These are phyloP conservation scores for Ehretia macrophylla DNA, from an alignment of 257 asterid species.

Conservation along the genomic window DNA sequence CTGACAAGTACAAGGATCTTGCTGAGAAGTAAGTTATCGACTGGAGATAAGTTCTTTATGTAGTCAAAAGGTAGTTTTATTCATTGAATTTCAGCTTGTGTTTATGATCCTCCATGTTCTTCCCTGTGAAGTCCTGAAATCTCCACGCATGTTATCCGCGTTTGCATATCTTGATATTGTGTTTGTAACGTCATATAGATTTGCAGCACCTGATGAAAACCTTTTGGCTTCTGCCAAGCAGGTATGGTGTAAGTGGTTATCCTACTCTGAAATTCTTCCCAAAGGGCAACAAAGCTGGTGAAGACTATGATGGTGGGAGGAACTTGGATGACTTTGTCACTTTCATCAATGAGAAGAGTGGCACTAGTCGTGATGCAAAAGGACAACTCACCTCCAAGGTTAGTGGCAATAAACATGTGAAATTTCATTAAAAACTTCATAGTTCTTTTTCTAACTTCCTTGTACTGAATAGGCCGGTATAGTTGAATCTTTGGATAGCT, in stretches of 20 bases:
- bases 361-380: conserved; percentile 80
- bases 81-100: not conserved
- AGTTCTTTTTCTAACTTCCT: conserved; percentile 12
- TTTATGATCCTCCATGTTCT: too few species aligned
- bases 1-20: conserved; percentile 74
- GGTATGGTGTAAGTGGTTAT: conserved; percentile 59
- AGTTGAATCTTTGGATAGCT: conserved; percentile 49
- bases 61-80: too few species aligned
- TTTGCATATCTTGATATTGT: not conserved
- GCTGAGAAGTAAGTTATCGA: conserved; percentile 69
- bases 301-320: conserved; percentile 77
- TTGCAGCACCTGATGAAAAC: conserved; percentile 2
- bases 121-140: not conserved
- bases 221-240: conserved; percentile 6
- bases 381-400: conserved; percentile 83
- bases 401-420: conserved; percentile 14
- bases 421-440: not conserved
- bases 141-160: not conserved
- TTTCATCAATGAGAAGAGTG: conserved; percentile 82
- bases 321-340: conserved; percentile 63
- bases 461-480: conserved; percentile 67
- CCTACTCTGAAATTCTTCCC: conserved; percentile 88
- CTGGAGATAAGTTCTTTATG: not conserved
- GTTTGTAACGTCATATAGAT: not conserved
- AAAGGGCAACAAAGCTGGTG: conserved; percentile 91